phyloP scores from a whole-genome alignment of 495 filamentous ascomycete genomes.

The Pseudevernia furfuracea region DNA sequence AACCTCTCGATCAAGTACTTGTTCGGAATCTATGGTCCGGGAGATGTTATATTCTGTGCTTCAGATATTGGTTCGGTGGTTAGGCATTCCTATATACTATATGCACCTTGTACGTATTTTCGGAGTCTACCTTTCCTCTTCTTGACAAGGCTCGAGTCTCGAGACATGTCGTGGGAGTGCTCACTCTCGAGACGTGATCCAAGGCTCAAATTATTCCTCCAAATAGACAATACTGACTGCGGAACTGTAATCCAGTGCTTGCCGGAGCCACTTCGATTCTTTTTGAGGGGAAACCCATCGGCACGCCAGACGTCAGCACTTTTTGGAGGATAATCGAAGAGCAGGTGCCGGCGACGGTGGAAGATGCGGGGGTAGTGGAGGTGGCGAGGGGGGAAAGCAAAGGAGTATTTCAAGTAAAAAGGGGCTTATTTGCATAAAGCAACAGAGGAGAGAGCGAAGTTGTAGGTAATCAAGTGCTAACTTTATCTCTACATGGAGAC shows the following conservation, averaged over 20 bases:
- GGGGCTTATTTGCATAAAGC: conserved; percentile 21
- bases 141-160: too few species aligned
- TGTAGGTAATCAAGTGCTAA: conserved; percentile 11
- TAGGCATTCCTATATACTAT: conserved; percentile 78
- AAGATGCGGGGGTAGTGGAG: conserved; percentile 50
- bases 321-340: conserved; percentile 85
- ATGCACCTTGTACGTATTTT: too few species aligned
- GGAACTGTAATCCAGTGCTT: too few species aligned
- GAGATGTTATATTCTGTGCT: conserved; percentile 78
- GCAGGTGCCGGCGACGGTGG: conserved; percentile 54
- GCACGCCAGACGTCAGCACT: conserved; percentile 76
- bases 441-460: conserved; percentile 25
- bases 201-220: too few species aligned
- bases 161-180: too few species aligned
- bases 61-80: conserved; percentile 85
- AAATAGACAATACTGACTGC: too few species aligned
- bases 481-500: background rate
- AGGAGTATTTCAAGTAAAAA: conserved; percentile 49
- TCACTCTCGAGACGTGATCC: too few species aligned
- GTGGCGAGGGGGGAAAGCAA: conserved; percentile 47
- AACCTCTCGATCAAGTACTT: conserved; percentile 69
- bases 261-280: conserved; percentile 79
- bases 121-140: too few species aligned
- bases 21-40: conserved; percentile 70
- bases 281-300: conserved; percentile 87